phyloP scores from a whole-genome alignment of 148 eudicot species.

The Camellia japonica region DNA sequence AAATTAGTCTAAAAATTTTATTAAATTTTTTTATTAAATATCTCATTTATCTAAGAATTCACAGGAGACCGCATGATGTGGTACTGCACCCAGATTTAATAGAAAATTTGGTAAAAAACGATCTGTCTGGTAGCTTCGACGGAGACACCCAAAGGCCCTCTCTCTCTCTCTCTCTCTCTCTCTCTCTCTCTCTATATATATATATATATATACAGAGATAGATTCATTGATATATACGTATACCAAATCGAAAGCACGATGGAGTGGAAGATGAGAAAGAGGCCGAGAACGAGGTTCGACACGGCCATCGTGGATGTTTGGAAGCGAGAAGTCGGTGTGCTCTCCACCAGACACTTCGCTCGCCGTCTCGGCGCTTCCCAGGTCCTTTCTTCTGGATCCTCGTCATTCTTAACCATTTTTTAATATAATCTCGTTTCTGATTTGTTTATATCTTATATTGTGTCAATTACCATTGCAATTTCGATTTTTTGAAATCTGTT shows the following conservation, averaged over 20 bases:
- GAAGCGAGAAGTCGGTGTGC: conserved; percentile 66
- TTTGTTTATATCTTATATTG: neutral
- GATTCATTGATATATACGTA: too few species aligned
- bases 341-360: conserved; percentile 65
- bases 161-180: too few species aligned
- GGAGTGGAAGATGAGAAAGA: conserved; percentile 31
- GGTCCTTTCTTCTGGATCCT: conserved; percentile 33
- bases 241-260: neutral
- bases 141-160: too few species aligned
- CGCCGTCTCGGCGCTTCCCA: conserved; percentile 72
- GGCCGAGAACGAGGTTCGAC: conserved; percentile 31
- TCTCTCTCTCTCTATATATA: too few species aligned
- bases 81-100: too few species aligned
- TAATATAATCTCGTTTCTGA: neutral
- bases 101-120: too few species aligned
- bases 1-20: too few species aligned
- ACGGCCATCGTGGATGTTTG: conserved; percentile 61
- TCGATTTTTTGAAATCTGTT: neutral
- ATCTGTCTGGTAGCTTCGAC: too few species aligned
- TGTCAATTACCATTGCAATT: neutral
- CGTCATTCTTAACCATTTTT: neutral
- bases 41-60: too few species aligned
- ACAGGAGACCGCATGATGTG: too few species aligned
- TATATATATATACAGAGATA: too few species aligned
- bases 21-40: too few species aligned